Conservation (phyloP, 768 basidiomycete species). For the Kondoa malvinella region DNA sequence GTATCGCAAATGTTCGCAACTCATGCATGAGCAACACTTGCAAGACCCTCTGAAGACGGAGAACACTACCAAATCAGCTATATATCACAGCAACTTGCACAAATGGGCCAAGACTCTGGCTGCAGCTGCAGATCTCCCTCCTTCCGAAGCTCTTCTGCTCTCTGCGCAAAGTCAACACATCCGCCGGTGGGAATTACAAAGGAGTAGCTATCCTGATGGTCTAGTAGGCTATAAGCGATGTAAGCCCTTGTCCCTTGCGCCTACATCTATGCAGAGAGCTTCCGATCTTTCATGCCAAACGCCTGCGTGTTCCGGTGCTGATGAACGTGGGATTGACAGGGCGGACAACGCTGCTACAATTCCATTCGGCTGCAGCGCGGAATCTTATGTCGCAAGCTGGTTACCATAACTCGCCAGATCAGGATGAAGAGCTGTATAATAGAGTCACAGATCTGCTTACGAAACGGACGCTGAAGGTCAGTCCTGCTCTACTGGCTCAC, state of each 20-base stretch:
- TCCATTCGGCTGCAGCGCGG: background rate
- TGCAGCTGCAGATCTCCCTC: background rate
- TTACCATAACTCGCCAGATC: background rate
- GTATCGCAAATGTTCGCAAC: background rate
- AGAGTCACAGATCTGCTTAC: background rate
- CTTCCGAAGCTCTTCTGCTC: background rate
- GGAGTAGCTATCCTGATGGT: background rate
- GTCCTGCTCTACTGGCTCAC: no score
- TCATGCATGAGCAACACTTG: background rate
- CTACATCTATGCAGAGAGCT: no score
- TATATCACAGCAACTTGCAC: background rate
- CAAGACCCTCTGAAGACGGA: background rate
- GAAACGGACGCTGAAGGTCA: background rate
- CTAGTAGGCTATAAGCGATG: background rate
- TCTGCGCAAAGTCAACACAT: background rate
- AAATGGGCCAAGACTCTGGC: background rate
- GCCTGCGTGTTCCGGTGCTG: no score
- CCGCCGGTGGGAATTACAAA: background rate
- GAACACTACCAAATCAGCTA: background rate
- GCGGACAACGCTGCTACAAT: background rate
- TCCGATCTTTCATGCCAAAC: no score
- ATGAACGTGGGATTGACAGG: background rate
- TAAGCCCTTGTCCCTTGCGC: no score
- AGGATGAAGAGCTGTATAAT: background rate
- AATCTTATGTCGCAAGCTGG: background rate